These are phyloP conservation scores for Geosmithia morbida DNA, from an alignment of 2,329 filamentous ascomycete species.

Conservation along the genomic window DNA sequence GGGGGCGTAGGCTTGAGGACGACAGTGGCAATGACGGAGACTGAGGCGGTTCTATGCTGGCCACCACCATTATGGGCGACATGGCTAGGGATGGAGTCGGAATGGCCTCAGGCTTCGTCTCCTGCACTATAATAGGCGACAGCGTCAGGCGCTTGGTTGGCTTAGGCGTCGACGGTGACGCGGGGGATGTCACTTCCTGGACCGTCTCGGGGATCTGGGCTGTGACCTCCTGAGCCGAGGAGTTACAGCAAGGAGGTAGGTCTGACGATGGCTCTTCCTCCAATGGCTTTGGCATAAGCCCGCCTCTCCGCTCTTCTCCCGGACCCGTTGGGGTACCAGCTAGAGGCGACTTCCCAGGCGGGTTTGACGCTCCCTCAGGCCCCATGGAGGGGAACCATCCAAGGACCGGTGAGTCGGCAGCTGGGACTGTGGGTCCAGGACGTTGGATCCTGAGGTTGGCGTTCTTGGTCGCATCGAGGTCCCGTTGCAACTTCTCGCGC, in stretches of 20 bases:
- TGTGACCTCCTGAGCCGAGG: neutral
- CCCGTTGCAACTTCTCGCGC: slow-evolving; percentile 2
- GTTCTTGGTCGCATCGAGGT: slow-evolving; percentile 1
- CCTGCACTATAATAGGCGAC: slow-evolving; percentile 1
- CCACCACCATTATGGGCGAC: slow-evolving; percentile 1
- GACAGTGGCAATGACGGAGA: neutral
- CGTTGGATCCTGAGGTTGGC: neutral
- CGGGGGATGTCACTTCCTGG: neutral
- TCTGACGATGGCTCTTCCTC: neutral
- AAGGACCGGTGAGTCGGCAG: slow-evolving; percentile 2
- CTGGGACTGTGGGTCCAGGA: neutral
- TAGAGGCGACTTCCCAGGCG: neutral
- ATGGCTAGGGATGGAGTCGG: neutral
- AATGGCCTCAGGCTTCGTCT: neutral
- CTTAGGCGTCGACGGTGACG: neutral
- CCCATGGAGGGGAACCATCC: slow-evolving; percentile 1
- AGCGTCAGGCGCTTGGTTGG: neutral
- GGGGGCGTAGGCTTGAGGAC: slow-evolving; percentile 1
- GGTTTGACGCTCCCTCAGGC: no score
- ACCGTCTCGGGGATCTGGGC: slow-evolving; percentile 3
- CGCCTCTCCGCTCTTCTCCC: neutral
- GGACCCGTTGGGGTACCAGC: neutral
- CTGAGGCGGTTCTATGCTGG: slow-evolving; percentile 1
- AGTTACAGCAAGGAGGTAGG: neutral
- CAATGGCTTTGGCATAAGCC: neutral